Evolutionary conservation across 306 rosid genomes (phyloP), one percentile per base, ranked within the genome.

Genomic region (Prunus salicina): DNA sequence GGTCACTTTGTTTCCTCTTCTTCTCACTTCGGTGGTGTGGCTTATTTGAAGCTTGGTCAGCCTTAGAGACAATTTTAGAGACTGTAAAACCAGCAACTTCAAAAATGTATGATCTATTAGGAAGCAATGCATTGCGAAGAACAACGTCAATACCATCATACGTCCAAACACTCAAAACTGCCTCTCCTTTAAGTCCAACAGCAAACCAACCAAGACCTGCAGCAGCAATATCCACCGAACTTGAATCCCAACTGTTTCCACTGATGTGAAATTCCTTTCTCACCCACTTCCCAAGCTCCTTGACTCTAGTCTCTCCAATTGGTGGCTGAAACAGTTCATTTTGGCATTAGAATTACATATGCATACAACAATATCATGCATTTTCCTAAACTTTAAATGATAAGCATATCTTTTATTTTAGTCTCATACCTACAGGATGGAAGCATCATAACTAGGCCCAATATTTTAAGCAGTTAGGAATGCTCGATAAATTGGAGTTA

Each of bases 151-250:
- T 79, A 51, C 98, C 97, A 71, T 95, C 96, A 12, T 95, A 95
- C 13, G 92, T 92, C 98, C 97, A 95, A 79, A 80, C 89, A 43
- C 97, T 70, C 46, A 92, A 71, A 14, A 70, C 76, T 15, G 97
- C 97, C 60, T 95, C 92, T 66, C 98, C 98, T 87, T 88, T 89
- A 69, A 95, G 91, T 66, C 98, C 96, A 87, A 92, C 53, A 72
- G 93, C 93, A 89, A 86, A 92, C 97, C 98, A 95, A 28, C 97
- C 98, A 63, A 95, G 90, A 52, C 97, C 98, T 77, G 96, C 84
- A 51, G 85, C 93, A 49, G 97, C 94, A 77, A 88, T 79, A 76
- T 92, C 98, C 41, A 89, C 86, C n/a, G 91, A 92, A 76, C 93
- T 95, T 53, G 97, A 90, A 76, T 92, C 96, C 98, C 97, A 94